Base-by-base conservation (phyloP, 2,329 filamentous ascomycete genomes). In the Alternaria brassicae region DNA sequence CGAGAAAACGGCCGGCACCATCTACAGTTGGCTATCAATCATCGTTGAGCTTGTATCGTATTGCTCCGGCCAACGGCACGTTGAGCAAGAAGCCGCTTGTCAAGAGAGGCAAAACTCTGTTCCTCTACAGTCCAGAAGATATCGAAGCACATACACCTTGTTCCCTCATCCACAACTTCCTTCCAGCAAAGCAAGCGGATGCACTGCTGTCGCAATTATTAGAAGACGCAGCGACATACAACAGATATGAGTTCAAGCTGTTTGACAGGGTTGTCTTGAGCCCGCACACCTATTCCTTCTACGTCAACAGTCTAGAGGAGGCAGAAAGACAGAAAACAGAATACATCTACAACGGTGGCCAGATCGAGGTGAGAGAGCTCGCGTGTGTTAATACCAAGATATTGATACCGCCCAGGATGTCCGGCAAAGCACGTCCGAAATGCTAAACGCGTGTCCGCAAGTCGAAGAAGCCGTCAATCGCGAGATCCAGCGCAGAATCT, bases 151-250 rank as follows among this genome's bases (percentile, higher is more conserved):
- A 96, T 72, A 97, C 94, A 0, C 93, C 95, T 1, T 97, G 93
- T 78, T 93, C 91, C 10, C 91, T 98, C 65, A 88, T 97, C 55
- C 93, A 96, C 78, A 95, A 97, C 71, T 97, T 98, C 68, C 82
- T 99, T 0, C 88, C 92, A 0, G 28, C 83, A 0, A 82, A 88
- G 2, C 83, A 91, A 58, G 94, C 95, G 37, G 89, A 92, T 64
- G 82, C 84, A 1, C 82, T 99, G 12, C 81, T 98, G 1, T 76
- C 78, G 30, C 93, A 98, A 74, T 83, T 98, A 36, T 79, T 97
- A 1, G 79, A 84, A 1, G 92, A 97, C 78, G 84, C 90, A 1
- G 81, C 85, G 21, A 86, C 89, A 0, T 97, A 93, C 72, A 82
- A 88, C 49, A 87, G 84, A 63, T 85, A 87, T 23, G 88, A 86